phyloP scores from a whole-genome alignment of 169 alveolate species.

The Eimeria praecox region DNA sequence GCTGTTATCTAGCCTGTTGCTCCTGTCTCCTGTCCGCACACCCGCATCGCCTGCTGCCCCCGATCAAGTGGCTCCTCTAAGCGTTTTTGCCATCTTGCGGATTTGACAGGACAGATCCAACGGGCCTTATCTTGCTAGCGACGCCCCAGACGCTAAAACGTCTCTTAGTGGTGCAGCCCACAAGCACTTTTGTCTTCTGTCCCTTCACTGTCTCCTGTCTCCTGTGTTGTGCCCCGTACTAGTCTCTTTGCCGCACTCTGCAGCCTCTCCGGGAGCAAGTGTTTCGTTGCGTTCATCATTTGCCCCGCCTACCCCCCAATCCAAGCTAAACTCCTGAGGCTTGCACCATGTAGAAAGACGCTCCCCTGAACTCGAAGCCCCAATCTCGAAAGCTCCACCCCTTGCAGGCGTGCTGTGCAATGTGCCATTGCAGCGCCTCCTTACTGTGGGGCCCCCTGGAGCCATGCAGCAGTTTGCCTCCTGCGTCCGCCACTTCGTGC shows the following conservation, averaged over 20 bases:
- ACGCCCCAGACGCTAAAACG: conserved; percentile 34
- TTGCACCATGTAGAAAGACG: neutral
- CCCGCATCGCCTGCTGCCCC: neutral
- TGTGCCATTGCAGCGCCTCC: conserved; percentile 36
- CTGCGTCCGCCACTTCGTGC: conserved; percentile 44
- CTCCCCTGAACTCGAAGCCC: neutral
- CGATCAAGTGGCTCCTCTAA: neutral
- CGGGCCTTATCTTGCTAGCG: conserved; percentile 19
- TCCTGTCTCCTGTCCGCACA: neutral
- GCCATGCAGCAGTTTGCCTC: conserved; percentile 26
- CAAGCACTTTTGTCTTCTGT: neutral
- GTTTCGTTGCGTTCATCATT: neutral
- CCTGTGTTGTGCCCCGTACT: neutral
- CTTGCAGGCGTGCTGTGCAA: neutral
- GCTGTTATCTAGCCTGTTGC: neutral
- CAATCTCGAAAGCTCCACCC: neutral
- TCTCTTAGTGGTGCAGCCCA: neutral
- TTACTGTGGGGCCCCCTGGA: conserved; percentile 29
- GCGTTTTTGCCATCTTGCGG: neutral
- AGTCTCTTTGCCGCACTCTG: neutral
- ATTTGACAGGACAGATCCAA: neutral
- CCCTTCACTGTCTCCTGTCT: neutral
- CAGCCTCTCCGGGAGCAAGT: neutral
- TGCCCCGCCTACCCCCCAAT: neutral
- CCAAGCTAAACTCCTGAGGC: neutral